These are phyloP conservation scores for Sporothrix globosa DNA, from an alignment of 2,329 filamentous ascomycete genomes.

Conservation along the genomic window DNA sequence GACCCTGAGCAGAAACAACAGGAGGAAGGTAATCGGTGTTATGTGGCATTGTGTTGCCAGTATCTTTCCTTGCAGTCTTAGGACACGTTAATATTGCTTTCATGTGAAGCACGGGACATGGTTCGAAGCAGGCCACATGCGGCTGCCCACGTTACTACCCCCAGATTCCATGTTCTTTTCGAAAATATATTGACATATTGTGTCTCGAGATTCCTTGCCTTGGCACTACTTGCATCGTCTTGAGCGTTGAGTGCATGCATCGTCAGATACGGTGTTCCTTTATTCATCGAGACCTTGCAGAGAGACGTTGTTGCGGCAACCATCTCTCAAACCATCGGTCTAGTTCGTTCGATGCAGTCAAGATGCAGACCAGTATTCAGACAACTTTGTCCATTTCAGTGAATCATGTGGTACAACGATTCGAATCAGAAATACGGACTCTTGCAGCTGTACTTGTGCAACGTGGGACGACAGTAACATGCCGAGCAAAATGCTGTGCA, in stretches of 20 bases:
- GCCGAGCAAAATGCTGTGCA: not conserved
- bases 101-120: not conserved
- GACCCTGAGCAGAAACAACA: not conserved
- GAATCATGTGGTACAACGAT: not conserved
- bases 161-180: not conserved
- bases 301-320: not conserved
- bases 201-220: too few relatives aligned
- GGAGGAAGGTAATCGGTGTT: not conserved
- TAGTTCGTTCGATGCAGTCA: not conserved
- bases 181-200: too few relatives aligned
- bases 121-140: not conserved
- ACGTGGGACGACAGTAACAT: not conserved
- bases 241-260: not conserved
- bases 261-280: not conserved
- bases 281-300: too few relatives aligned
- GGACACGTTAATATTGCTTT: not conserved
- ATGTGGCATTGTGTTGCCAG: not conserved
- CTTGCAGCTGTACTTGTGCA: not conserved
- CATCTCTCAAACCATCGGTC: not conserved
- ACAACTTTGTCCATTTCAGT: not conserved
- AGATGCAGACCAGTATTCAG: not conserved
- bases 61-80: too few relatives aligned
- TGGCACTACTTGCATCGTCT: too few relatives aligned
- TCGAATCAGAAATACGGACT: not conserved
- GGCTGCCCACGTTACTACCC: not conserved